A percentile compares a stretch with the other conserved stretches of the same genome.
Evolutionary conservation across 2,329 filamentous ascomycete species (phyloP).

Genomic region (Stachybotrys chlorohalonatus): DNA sequence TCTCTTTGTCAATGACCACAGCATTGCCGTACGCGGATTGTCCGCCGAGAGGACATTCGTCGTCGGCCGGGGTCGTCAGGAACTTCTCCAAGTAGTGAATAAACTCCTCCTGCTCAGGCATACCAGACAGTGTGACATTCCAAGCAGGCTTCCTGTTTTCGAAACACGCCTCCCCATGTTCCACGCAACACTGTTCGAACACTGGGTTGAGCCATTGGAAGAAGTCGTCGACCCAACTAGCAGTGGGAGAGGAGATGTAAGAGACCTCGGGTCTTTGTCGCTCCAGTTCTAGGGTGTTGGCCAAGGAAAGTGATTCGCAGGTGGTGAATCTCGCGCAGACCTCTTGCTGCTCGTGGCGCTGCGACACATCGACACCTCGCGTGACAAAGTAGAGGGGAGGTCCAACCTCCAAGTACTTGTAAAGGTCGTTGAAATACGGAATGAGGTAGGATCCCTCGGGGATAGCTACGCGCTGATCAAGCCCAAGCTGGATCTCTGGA

Average conservation of each 20-base stretch:
- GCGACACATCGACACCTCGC: conserved; percentile 67
- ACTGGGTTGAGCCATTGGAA: conserved; percentile 94
- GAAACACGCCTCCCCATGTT: conserved; percentile 68
- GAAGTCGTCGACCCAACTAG: conserved; percentile 96
- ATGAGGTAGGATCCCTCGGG: conserved; percentile 93
- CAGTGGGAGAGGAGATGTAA: conserved; percentile 79
- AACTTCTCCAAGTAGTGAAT: conserved; percentile 78
- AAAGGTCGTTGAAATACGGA: conserved; percentile 91
- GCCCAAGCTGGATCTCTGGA: conserved; percentile 73
- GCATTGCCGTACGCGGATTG: conserved; percentile 81
- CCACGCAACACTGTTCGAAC: conserved; percentile 60
- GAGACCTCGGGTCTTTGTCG: conserved; percentile 81
- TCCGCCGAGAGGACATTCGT: conserved; percentile 80
- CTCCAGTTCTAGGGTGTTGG: conserved; percentile 89
- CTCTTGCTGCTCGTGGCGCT: conserved; percentile 68
- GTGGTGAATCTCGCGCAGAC: conserved; percentile 87
- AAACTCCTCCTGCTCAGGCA: conserved; percentile 92
- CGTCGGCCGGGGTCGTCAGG: conserved; percentile 69
- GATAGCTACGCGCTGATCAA: conserved; percentile 92
- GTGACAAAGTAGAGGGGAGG: conserved; percentile 97
- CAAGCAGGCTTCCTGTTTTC: conserved; percentile 66
- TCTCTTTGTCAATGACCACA: conserved; percentile 64
- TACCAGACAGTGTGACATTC: conserved; percentile 82
- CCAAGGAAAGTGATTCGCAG: conserved; percentile 73
- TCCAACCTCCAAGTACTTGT: conserved; percentile 82